Evolutionary conservation across 768 basidiomycete genomes (phyloP), one percentile per base, ranked within the genome.

Genomic region (Boletus rubropictus): DNA sequence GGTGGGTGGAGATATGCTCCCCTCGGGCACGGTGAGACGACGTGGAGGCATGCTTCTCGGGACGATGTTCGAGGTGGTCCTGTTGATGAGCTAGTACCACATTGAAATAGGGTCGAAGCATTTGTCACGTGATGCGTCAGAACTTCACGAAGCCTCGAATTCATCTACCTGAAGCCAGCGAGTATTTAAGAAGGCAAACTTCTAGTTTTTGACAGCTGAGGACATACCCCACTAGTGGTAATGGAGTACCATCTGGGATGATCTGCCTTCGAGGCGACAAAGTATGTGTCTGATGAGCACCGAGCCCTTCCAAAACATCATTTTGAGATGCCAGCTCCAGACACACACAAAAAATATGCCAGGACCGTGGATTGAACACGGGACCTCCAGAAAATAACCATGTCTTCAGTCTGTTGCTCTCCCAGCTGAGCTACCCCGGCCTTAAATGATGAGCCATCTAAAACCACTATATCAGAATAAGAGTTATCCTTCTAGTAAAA

Each of bases 341-440:
- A 20, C 41, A 42, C 41, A 42, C 21, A 22, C 31, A 63, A 61
- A 62, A 49, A 0, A 35, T 31, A 59, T 76, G 75, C 74, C 74
- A 73, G 62, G 68, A 75, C 73, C 70, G 72, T 72, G 75, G 73
- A 71, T 76, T 69, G 74, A 77, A 75, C 73, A 73, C 69, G 70
- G 71, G 73, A 77, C 75, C 74, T 77, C 67, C 67, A 75, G 71
- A 75, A 66, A 50, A 44, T 53, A 21, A 27, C 25, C 18, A 22
- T 15, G 18, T 34, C 77, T 81, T 81, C 79, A 81, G 79, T 80
- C 79, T 80, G 74, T 76, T 79, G 79, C 79, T 80, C 79, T 81
- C 79, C 79, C 79, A 80, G 73, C 78, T 81, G 79, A 81, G 79
- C 79, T 81, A 81, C 69, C 75, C 73, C 76, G 78, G 77, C 78